Base-by-base conservation (phyloP, 2,329 filamentous ascomycete genomes). In the Beauveria caledonica region DNA sequence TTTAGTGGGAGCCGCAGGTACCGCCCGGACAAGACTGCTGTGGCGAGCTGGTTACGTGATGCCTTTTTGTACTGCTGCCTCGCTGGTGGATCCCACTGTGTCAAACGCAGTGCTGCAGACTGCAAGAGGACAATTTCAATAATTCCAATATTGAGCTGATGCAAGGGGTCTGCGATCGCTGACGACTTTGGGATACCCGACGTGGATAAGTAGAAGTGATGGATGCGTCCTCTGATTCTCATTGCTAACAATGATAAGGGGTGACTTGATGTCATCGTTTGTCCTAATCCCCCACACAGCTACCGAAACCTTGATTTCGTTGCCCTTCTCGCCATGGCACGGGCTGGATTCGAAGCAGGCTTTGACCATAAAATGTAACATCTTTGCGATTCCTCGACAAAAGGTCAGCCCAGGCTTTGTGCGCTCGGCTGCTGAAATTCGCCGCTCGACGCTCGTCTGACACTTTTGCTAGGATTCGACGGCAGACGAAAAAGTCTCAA, bases 221-320 rank as follows among this genome's bases (percentile, higher is more conserved):
- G 46, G 46, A 58, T 51, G 46, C 36, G 46, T 45, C 23, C 33
- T 58, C n/a, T 10, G n/a, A 15, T 58, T 27, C 36, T 15, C 36
- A 29, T 17, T 29, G 36, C 21, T 42, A 10, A 19, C 36, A 29
- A 17, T 29, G 25, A 17, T 42, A 6, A 19, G 15, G 3, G 13
- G 19, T 27, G 36, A 36, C 17, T 49, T 58, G 55, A 58, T 49
- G 33, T 50, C 45, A 50, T 50, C 15, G 29, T 6, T 36, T 21
- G 17, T 36, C 49, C 27, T 46, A 17, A 36, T 33, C 27, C 21
- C 11, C 45, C 21, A 58, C 44, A 40, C 29, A 40, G 55, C 21
- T 46, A 39, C 44, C 17, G 56, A 49, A 58, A 50, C 21, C 54
- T 58, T 49, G 44, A 49, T 58, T 58, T 46, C 9, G 15, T 46